Evolutionary conservation across 169 alveolate species (phyloP).

Genomic region (Eimeria tenella): DNA sequence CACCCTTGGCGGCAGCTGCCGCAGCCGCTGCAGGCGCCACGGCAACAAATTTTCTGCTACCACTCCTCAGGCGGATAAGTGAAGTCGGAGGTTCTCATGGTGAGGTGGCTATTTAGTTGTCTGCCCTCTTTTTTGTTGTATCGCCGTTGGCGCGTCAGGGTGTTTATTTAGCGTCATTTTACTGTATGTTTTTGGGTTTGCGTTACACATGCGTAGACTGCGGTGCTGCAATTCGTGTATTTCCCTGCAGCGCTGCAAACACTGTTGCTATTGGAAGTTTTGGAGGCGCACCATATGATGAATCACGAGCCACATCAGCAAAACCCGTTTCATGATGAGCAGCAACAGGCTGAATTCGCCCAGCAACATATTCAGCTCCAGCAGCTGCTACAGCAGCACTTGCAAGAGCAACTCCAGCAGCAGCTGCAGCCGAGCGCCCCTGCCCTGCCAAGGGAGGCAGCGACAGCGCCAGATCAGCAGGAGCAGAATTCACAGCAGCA

Average conservation of each 20-base stretch:
- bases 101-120: not conserved
- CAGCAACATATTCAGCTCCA: not conserved
- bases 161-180: too few species aligned
- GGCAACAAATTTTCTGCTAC: not conserved
- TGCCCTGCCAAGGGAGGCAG: not conserved
- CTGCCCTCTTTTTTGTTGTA: not conserved
- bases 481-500: not conserved
- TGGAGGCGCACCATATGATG: not conserved
- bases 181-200: too few species aligned
- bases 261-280: not conserved
- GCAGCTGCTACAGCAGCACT: conserved; percentile 15
- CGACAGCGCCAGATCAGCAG: not conserved
- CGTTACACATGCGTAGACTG: not conserved
- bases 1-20: conserved; percentile 10
- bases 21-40: not conserved
- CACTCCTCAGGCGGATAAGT: not conserved
- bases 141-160: not conserved
- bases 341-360: not conserved
- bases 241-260: conserved; percentile 8
- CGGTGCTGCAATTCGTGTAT: not conserved
- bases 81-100: not conserved
- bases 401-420: not conserved
- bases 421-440: not conserved
- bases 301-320: not conserved
- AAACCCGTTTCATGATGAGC: not conserved